phyloP scores from a whole-genome alignment of 805 yeast species.

The Wickerhamiella siamensis region DNA sequence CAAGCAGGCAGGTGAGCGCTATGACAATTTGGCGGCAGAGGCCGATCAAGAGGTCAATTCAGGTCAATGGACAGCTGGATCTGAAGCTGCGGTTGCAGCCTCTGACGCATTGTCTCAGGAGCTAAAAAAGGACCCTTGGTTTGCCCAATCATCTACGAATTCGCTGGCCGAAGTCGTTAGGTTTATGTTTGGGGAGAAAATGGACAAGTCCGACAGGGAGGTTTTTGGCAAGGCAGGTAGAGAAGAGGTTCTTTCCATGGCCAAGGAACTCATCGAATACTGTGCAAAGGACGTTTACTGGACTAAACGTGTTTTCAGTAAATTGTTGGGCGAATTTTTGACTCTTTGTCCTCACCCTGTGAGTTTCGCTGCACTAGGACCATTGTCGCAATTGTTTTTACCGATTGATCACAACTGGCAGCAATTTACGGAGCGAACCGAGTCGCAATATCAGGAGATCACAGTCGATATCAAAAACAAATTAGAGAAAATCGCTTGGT shows the following conservation, averaged over 20 bases:
- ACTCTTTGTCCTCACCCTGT: conserved; percentile 82
- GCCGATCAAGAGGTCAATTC: conserved; percentile 12
- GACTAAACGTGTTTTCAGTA: conserved; percentile 54
- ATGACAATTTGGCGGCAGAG: conserved; percentile 1
- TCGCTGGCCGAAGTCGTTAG: conserved; percentile 66
- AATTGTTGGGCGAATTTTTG: conserved; percentile 55
- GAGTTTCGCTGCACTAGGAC: conserved; percentile 72
- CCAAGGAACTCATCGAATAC: conserved; percentile 52
- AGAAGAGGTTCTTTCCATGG: conserved; percentile 37
- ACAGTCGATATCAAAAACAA: conserved; percentile 42
- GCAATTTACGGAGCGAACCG: conserved; percentile 54
- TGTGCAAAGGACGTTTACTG: conserved; percentile 76
- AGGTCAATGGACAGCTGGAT: conserved; percentile 13
- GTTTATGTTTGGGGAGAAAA: conserved; percentile 53
- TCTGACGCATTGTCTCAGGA: conserved; percentile 17
- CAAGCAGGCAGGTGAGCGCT: conserved; percentile 1
- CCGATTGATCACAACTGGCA: conserved; percentile 72
- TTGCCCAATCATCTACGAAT: conserved; percentile 58
- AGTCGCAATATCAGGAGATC: conserved; percentile 46
- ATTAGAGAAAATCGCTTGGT: conserved; percentile 45
- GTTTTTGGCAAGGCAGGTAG: conserved; percentile 43
- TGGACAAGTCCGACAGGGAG: conserved; percentile 59
- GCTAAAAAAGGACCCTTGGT: conserved; percentile 51
- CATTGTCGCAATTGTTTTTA: conserved; percentile 55
- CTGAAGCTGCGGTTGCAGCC: conserved; percentile 12